Base-by-base conservation (phyloP, 495 filamentous ascomycete species). In the Penicillium pulvis region DNA sequence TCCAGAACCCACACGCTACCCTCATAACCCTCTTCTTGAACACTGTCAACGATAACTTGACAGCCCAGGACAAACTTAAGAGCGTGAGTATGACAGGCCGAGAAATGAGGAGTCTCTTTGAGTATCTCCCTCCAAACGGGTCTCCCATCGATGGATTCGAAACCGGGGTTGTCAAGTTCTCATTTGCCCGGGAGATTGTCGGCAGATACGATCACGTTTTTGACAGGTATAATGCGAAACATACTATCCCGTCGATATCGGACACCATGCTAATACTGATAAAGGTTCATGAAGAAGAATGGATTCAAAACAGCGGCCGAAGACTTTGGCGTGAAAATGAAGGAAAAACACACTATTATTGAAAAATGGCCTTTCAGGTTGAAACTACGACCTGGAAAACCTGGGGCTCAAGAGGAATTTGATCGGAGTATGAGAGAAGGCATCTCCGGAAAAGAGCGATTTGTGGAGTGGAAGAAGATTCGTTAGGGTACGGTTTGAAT, bases 341-440 rank as follows among this genome's bases (percentile, higher is more conserved):
- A 75, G 49, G 61, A 69, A 24, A 51, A 57, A 8, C 59, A 78
- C 31, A 78, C 70, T 12, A 64, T 78, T 51, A 60, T 75, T 23
- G 73, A 75, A 14, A 69, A 73, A 48, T 78, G 75, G 73, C 77
- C 74, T 8, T 57, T 60, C 33, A 43, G 58, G 17, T 42, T 77
- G 49, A 77, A 75, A 56, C 55, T 73, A 1, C 55, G 33, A 19
- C 63, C 51, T 14, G 68, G 65, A 9, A 55, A 77, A 44, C 49
- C 55, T 3, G 72, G 74, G 0, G 71, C 70, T 9, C 57, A 71
- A 48, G 66, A 74, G 42, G 75, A 77, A 49, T 69, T 72, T 57
- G 53, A 64, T 10, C 30, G 14, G 6, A 31, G 42, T 33, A n/a
- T 73, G 16, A 46, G 56, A 0, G 41, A 47, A 8, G 43, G 49